These are phyloP conservation scores for Aphanomyces astaci DNA, from an alignment of 352 stramenopile genomes.

Conservation along the genomic window DNA sequence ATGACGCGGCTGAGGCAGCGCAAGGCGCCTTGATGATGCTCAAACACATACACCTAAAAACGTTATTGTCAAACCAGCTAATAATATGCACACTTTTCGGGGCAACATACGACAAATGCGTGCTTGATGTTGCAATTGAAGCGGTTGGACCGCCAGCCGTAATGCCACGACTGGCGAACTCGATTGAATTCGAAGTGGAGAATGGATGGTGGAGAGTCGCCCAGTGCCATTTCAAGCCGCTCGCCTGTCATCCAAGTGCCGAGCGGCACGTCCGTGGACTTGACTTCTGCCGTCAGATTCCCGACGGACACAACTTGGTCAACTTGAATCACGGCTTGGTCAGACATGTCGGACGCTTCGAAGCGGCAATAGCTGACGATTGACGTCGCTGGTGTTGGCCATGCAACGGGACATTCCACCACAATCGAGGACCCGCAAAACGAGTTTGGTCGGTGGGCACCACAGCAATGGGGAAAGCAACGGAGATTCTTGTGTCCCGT, in stretches of 20 bases:
- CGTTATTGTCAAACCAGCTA: too few relatives aligned
- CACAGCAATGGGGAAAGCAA: slow-evolving; percentile 79
- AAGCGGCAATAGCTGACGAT: slow-evolving; percentile 58
- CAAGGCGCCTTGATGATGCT: neutral
- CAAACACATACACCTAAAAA: slow-evolving; percentile 21
- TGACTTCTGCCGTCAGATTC: slow-evolving; percentile 36
- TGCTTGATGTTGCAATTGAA: slow-evolving; percentile 82
- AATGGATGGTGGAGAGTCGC: neutral
- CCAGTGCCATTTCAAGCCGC: too few relatives aligned
- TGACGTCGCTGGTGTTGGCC: slow-evolving; percentile 38
- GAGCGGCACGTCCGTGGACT: slow-evolving; percentile 65
- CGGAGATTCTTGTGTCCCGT: slow-evolving; percentile 63
- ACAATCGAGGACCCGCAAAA: slow-evolving; percentile 74
- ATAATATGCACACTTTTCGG: neutral
- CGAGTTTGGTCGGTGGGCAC: slow-evolving; percentile 74
- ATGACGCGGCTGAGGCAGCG: slow-evolving; percentile 1
- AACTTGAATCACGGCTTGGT: slow-evolving; percentile 9
- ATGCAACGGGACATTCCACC: slow-evolving; percentile 36
- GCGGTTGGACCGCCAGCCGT: slow-evolving; percentile 76
- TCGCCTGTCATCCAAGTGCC: slow-evolving; percentile 29
- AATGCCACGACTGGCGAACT: slow-evolving; percentile 80
- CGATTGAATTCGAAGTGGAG: slow-evolving; percentile 63
- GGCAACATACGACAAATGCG: slow-evolving; percentile 46
- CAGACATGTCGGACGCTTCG: slow-evolving; percentile 43
- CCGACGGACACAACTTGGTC: neutral